Evolutionary conservation across 202 grass and related monocot species (phyloP).

Genomic region (Schoenoplectus triqueter): DNA sequence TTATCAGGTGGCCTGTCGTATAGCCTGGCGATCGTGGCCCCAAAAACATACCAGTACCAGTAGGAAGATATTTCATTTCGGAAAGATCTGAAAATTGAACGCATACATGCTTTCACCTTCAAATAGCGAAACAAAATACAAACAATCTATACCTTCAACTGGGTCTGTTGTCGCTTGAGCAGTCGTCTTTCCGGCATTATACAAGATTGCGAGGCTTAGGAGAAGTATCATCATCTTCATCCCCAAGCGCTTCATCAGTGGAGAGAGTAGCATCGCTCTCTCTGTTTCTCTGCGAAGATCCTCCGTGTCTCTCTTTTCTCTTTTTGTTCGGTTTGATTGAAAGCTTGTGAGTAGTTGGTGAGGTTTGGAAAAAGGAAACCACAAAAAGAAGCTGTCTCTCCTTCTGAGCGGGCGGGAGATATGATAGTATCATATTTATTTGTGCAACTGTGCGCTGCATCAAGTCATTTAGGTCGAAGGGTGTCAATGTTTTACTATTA

Average conservation of each 20-base stretch:
- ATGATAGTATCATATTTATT: neutral
- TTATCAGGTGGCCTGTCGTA: neutral
- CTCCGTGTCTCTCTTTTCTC: neutral
- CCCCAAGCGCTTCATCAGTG: neutral
- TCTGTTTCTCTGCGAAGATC: neutral
- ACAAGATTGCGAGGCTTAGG: neutral
- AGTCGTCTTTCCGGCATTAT: neutral
- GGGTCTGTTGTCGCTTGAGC: conserved; percentile 30
- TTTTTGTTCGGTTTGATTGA: neutral
- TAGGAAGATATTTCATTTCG: neutral
- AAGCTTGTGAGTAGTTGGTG: too few relatives aligned
- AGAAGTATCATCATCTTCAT: neutral
- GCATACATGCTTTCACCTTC: neutral
- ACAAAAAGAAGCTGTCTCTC: too few relatives aligned
- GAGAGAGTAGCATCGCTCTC: neutral
- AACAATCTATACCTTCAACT: neutral
- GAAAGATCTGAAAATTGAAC: neutral
- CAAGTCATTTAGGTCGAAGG: neutral
- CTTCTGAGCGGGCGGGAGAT: too few relatives aligned
- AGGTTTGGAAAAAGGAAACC: too few relatives aligned
- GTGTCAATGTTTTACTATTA: too few relatives aligned
- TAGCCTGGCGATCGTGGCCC: too few relatives aligned
- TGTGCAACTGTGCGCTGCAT: neutral
- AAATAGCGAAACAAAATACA: neutral
- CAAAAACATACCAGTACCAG: too few relatives aligned